Percentiles rank a stretch among this genome's conserved stretches.
Conservation (phyloP, 345 rosid genomes). For the Ceriops tagal region DNA sequence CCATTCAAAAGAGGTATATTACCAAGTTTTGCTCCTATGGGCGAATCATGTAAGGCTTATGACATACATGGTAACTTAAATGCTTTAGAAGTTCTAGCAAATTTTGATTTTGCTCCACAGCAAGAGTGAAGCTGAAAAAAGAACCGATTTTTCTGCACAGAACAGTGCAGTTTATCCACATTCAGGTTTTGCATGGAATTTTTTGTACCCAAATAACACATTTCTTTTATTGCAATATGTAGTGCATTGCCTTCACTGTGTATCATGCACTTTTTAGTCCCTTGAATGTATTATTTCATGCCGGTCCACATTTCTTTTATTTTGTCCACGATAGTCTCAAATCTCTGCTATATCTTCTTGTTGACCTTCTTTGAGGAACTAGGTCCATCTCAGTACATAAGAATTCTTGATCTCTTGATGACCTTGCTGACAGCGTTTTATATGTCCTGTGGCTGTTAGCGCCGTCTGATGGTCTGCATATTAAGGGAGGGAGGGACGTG, state of each 20-base stretch:
- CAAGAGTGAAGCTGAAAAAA: too few species aligned
- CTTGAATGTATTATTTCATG: not conserved
- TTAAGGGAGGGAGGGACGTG: not conserved
- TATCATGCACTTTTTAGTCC: not conserved
- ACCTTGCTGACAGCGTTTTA: not conserved
- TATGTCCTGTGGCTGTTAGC: not conserved
- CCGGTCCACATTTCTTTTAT: not conserved
- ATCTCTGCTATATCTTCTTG: not conserved
- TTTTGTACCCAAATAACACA: not conserved
- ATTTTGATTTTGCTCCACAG: not conserved
- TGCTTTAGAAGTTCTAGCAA: not conserved
- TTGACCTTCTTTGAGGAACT: not conserved
- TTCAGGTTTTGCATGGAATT: not conserved
- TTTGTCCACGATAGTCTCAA: not conserved
- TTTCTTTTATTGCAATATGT: not conserved
- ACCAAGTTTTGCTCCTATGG: not conserved
- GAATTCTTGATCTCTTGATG: not conserved
- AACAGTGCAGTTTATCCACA: not conserved
- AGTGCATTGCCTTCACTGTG: not conserved
- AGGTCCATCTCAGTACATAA: not conserved
- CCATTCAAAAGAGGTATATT: constrained; percentile 71
- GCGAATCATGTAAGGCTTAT: constrained; percentile 2
- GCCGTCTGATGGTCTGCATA: not conserved
- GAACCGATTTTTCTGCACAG: too few species aligned
- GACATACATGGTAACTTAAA: not conserved